Evolutionary conservation across 306 rosid genomes (phyloP).

Genomic region (Vachellia collinsii): DNA sequence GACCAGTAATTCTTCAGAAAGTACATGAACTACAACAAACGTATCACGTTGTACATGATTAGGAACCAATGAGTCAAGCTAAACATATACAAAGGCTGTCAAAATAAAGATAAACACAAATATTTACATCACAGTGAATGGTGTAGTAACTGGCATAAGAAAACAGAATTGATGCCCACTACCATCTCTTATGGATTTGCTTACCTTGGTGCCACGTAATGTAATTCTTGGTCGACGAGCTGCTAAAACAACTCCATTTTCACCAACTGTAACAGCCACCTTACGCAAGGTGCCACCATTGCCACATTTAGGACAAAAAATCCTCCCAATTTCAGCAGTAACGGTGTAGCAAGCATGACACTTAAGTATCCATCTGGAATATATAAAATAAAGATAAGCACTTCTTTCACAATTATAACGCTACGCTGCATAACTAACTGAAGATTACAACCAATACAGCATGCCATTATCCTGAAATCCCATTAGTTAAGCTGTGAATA

Average conservation of each 20-base stretch:
- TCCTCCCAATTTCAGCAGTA: constrained; percentile 84
- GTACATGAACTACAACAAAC: background rate
- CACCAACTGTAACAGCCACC: constrained; percentile 97
- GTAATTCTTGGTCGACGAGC: constrained; percentile 72
- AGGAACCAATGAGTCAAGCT: constrained; percentile 15
- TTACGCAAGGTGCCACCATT: constrained; percentile 97
- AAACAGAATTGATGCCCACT: constrained; percentile 22
- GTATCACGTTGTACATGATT: constrained; percentile 5
- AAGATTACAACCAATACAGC: constrained; percentile 1
- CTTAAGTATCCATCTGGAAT: constrained; percentile 87
- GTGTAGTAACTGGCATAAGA: background rate
- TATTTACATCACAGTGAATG: background rate
- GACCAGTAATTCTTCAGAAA: constrained; percentile 5
- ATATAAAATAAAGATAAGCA: constrained; percentile 35
- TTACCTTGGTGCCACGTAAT: constrained; percentile 95
- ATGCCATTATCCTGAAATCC: background rate
- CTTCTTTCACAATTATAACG: constrained; percentile 2
- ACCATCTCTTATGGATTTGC: constrained; percentile 16
- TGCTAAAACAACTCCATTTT: constrained; percentile 80
- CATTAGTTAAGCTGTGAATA: background rate
- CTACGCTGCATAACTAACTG: background rate
- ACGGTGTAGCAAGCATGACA: constrained; percentile 90
- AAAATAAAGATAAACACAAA: constrained; percentile 2
- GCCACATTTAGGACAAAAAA: constrained; percentile 96
- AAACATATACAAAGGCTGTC: background rate